Evolutionary conservation across 1,284 basidiomycete species (phyloP).

Genomic region (Papiliotrema nemorosa): DNA sequence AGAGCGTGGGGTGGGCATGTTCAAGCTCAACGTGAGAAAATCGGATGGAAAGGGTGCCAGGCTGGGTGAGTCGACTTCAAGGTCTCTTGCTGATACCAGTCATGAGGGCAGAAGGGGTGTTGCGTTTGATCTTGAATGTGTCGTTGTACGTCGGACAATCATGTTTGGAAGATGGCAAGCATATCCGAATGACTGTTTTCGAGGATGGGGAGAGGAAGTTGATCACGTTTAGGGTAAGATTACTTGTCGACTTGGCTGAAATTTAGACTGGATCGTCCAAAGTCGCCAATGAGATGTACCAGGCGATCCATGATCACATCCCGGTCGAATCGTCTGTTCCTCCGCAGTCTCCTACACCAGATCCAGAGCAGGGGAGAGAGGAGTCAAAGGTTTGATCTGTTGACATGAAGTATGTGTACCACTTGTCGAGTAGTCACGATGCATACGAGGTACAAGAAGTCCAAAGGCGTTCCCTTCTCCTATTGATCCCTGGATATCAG

Average conservation of each 20-base stretch:
- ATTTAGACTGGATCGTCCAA: slow-evolving; percentile 58
- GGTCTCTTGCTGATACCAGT: slow-evolving; percentile 54
- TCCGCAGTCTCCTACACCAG: neutral
- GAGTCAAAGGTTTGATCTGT: neutral
- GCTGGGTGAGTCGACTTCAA: slow-evolving; percentile 55
- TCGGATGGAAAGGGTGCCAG: slow-evolving; percentile 68
- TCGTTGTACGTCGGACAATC: slow-evolving; percentile 82
- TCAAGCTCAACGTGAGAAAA: slow-evolving; percentile 74
- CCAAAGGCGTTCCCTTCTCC: too few relatives aligned
- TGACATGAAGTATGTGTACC: neutral
- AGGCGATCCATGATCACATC: slow-evolving; percentile 37
- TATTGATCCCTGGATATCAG: too few relatives aligned
- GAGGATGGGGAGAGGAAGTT: slow-evolving; percentile 63
- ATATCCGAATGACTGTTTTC: slow-evolving; percentile 71
- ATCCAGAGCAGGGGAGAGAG: too few relatives aligned
- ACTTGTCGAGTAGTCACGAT: neutral
- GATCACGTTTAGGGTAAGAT: slow-evolving; percentile 70
- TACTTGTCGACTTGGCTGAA: too few relatives aligned
- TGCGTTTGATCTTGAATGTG: slow-evolving; percentile 78
- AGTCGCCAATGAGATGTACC: slow-evolving; percentile 52
- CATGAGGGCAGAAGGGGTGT: slow-evolving; percentile 92
- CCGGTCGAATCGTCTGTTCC: slow-evolving; percentile 27
- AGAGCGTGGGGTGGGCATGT: slow-evolving; percentile 76
- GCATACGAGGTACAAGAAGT: neutral
- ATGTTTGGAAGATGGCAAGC: slow-evolving; percentile 69